Conservation (phyloP, 345 rosid species). For the Lepidium sativum region DNA sequence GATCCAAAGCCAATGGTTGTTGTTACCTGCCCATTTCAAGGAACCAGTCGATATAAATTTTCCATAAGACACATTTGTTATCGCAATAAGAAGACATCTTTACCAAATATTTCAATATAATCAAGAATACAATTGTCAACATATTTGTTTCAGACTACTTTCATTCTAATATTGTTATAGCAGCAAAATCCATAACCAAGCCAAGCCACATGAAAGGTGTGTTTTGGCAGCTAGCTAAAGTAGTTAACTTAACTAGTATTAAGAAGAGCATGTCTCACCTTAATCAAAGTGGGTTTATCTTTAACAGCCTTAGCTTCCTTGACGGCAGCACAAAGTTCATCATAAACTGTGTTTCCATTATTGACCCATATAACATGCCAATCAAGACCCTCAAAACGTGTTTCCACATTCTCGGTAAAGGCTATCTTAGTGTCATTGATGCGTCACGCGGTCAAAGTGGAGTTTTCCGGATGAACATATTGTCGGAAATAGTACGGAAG, state of each 20-base stretch:
- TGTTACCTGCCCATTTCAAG: constrained; percentile 38
- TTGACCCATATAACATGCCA: constrained; percentile 99
- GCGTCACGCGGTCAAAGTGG: too few relatives aligned
- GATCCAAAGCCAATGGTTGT: constrained; percentile 90
- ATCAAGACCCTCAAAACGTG: constrained; percentile 87
- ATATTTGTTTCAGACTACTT: neutral
- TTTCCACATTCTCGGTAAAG: constrained; percentile 76
- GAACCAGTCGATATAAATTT: neutral
- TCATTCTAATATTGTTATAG: neutral
- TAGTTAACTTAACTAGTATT: neutral
- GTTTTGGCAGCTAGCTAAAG: neutral
- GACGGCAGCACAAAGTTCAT: constrained; percentile 94
- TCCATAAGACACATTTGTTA: neutral
- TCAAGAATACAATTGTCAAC: neutral
- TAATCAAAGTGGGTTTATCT: constrained; percentile 85
- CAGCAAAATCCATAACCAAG: constrained; percentile 22
- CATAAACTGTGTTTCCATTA: constrained; percentile 95
- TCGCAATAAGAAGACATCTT: neutral
- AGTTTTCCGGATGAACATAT: too few relatives aligned
- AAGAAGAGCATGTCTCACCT: constrained; percentile 33
- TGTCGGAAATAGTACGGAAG: too few relatives aligned
- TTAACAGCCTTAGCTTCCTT: constrained; percentile 94
- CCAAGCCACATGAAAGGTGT: neutral
- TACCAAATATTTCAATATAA: too few relatives aligned
- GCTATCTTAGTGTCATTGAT: constrained; percentile 95